Base-by-base conservation (phyloP, 2,329 filamentous ascomycete species). In the Aspergillus sclerotialis region DNA sequence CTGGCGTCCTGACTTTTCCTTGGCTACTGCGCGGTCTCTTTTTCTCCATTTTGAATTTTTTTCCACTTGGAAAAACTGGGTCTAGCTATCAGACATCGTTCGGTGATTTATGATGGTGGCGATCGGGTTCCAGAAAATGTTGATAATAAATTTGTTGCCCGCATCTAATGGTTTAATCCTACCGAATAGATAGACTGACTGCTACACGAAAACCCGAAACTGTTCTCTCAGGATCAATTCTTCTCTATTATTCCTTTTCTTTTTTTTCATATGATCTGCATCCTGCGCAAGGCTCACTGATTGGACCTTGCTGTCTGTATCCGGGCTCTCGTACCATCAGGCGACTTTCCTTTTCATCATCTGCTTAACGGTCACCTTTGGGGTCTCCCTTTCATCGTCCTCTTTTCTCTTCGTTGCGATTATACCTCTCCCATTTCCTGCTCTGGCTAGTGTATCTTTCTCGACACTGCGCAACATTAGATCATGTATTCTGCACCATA, bases 401-500 rank as follows among this genome's bases (percentile, higher is more conserved):
- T 34, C 15, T 16, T 32, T 13, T 35, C 18, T 14, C 25, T 15
- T 27, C 24, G 25, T 16, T 33, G 19, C 17, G 26, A 27, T 23
- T 30, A 24, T 21, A 30, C 30, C 25, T 34, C 18, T 24, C 12
- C 34, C 27, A 32, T 38, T 33, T 44, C 18, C 30, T 23, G n/a
- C 33, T 24, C 31, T 36, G 12, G 27, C 19, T 29, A n/a, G n/a
- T n/a, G n/a, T n/a, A n/a, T 14, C 29, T 28, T 35, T 23, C 25
- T 36, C 24, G 23, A 31, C 28, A 19, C 24, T 35, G 37, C 39
- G 31, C 16, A 31, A 23, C 24, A 30, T 18, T 35, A 37, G 43
- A 46, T 33, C 43, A 53, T 53, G 50, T 39, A 42, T 43, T 36
- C 37, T 23, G 44, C 52, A 49, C 50, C 45, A 45, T 46, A 48